phyloP scores from a whole-genome alignment of 495 filamentous ascomycete species.

The Chaetomidium leptoderma region DNA sequence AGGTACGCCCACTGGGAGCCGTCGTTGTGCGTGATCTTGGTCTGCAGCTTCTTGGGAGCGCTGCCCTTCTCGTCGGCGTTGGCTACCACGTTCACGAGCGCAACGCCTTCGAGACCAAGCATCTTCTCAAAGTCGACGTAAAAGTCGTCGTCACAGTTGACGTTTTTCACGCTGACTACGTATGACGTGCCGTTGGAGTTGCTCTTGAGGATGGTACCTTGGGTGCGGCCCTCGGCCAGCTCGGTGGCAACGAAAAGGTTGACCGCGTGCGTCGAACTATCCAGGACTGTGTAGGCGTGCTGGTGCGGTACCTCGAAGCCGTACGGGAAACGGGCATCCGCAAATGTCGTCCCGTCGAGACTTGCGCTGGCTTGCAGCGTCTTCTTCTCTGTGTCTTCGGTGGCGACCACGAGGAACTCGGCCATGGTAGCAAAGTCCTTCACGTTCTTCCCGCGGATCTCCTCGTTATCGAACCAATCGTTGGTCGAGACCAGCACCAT shows the following conservation, averaged over 20 bases:
- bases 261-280: constrained; percentile 85
- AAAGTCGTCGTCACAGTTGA: constrained; percentile 69
- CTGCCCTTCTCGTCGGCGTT: constrained; percentile 60
- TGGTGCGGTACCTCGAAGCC: constrained; percentile 71
- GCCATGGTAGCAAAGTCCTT: constrained; percentile 86
- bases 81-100: constrained; percentile 75
- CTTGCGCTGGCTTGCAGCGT: constrained; percentile 75
- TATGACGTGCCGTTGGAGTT: constrained; percentile 98
- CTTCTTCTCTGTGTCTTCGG: constrained; percentile 58
- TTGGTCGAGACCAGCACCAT: constrained; percentile 66
- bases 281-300: constrained; percentile 84
- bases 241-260: constrained; percentile 87
- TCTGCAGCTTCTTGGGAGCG: constrained; percentile 73
- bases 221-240: constrained; percentile 52
- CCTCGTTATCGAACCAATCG: constrained; percentile 63
- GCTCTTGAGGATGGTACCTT: constrained; percentile 90
- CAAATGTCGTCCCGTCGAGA: constrained; percentile 75
- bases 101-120: constrained; percentile 82
- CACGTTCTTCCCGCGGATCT: constrained; percentile 60
- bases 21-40: constrained; percentile 92
- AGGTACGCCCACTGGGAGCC: constrained; percentile 79
- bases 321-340: constrained; percentile 75
- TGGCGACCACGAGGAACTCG: constrained; percentile 90
- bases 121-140: constrained; percentile 97
- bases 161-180: constrained; percentile 67